Base-by-base conservation (phyloP, 352 stramenopile species). In the Phytophthora aleatoria region DNA sequence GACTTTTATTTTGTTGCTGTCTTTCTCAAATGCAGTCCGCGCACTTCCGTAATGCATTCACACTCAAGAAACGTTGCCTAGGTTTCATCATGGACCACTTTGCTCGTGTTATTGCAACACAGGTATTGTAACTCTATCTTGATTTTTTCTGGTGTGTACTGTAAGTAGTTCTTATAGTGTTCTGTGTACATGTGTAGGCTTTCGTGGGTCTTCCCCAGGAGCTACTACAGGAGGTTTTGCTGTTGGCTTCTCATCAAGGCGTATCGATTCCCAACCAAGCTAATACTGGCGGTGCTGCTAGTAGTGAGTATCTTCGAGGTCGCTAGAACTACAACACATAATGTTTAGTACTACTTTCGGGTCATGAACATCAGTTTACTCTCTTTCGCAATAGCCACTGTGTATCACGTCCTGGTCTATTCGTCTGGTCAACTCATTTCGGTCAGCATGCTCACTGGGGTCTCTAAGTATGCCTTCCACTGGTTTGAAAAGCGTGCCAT, bases 401-500 rank as follows among this genome's bases (percentile, higher is more conserved):
- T 20, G 38, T 43, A 20, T 20, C 38, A 41, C 12, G 33, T 33
- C 44, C 10, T 13, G 13, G 5, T 66, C 24, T 57, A 69, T 67
- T 64, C 33, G 39, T 54, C 20, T n/a, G 26, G 16, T 89, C 66
- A 96, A 72, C 76, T 92, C 76, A 98, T 69, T 69, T 97, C 89
- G 27, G 89, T 85, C 16, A 98, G 71, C 91, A 98, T 98, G 43
- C 79, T 74, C 35, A 90, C 68, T 24, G 97, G 97, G 48, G 96
- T 97, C 73, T 99, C 97, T 66, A 99, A 73, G 76, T 97, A 99
- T 28, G 50, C 69, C 76, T 99, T 99, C 93, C 93, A 98, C 67
- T 90, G 73, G 74, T 98, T 99, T 27, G 94, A 98, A 77, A 99
- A 99, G 30, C 94, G 81, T 24, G 97, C 97, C 85, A 99, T 98